These are phyloP conservation scores for Termitomyces sp. DNA, from an alignment of 768 basidiomycete species.

Conservation along the genomic window DNA sequence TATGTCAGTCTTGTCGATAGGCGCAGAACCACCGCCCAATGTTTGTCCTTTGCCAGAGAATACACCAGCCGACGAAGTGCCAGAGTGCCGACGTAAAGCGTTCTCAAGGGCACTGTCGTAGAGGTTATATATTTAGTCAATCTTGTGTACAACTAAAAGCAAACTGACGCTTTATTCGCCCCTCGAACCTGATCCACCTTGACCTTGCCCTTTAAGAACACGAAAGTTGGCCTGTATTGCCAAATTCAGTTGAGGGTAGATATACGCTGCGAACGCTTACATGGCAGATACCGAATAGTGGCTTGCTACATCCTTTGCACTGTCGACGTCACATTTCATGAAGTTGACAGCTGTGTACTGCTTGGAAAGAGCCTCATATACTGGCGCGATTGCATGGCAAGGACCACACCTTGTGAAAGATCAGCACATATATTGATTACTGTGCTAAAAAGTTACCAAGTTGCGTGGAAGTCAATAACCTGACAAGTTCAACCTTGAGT, in stretches of 20 bases:
- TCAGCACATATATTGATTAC: constrained; percentile 1
- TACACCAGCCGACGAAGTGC: constrained; percentile 31
- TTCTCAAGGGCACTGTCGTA: constrained; percentile 52
- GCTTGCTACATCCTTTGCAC: constrained; percentile 60
- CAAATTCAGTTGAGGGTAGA: not conserved
- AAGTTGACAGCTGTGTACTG: constrained; percentile 72
- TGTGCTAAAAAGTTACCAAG: constrained; percentile 46
- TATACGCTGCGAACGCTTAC: constrained; percentile 31
- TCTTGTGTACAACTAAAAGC: not conserved
- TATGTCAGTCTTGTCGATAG: constrained; percentile 29
- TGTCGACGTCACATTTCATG: constrained; percentile 79
- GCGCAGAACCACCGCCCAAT: constrained; percentile 47
- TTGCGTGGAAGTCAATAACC: constrained; percentile 87
- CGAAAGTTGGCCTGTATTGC: constrained; percentile 71
- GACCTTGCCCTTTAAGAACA: constrained; percentile 64
- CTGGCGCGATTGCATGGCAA: constrained; percentile 78
- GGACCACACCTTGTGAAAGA: constrained; percentile 70
- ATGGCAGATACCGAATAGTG: constrained; percentile 67
- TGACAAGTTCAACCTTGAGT: constrained; percentile 18
- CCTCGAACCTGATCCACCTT: constrained; percentile 73
- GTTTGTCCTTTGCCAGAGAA: constrained; percentile 76
- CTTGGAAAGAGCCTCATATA: constrained; percentile 64
- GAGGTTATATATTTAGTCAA: not conserved
- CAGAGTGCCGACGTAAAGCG: constrained; percentile 50
- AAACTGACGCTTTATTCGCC: constrained; percentile 57